A percentile compares a stretch with the other conserved stretches of the same genome.
These are phyloP conservation scores for Penicillium coffeae DNA, from an alignment of 495 filamentous ascomycete genomes.

Conservation along the genomic window DNA sequence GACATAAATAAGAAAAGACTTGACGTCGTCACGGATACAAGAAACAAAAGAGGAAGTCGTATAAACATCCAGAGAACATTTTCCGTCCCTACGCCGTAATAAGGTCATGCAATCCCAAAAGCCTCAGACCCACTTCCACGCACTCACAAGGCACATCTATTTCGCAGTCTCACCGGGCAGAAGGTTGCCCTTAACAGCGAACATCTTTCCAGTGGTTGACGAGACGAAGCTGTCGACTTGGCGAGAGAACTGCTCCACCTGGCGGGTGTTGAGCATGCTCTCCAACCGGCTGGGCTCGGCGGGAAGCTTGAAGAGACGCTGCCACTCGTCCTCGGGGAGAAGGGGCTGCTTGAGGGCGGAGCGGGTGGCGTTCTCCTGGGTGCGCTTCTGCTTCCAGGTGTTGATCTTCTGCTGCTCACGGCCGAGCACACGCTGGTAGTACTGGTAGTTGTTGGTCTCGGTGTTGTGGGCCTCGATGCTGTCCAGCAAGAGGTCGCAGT, in stretches of 20 bases:
- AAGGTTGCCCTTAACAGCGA: conserved; percentile 78
- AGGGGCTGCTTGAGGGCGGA: conserved; percentile 80
- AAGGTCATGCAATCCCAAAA: conserved; percentile 48
- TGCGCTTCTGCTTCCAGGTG: conserved; percentile 92
- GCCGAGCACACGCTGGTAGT: conserved; percentile 92
- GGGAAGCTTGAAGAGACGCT: conserved; percentile 93
- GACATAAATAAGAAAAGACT: conserved; percentile 16
- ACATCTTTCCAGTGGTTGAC: conserved; percentile 92
- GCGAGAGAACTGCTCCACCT: conserved; percentile 97
- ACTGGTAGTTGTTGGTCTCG: conserved; percentile 98
- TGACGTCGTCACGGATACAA: conserved; percentile 31
- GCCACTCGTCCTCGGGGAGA: conserved; percentile 96
- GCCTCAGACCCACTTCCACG: conserved; percentile 22
- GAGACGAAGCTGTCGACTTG: conserved; percentile 97
- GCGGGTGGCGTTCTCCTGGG: conserved; percentile 85
- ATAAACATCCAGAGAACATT: conserved; percentile 48
- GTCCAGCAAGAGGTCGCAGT: conserved; percentile 90
- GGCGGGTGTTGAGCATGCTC: conserved; percentile 84
- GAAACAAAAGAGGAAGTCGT: conserved; percentile 37
- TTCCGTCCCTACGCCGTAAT: conserved; percentile 50
- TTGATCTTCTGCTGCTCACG: conserved; percentile 96
- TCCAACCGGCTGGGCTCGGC: conserved; percentile 90
- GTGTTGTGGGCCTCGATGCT: conserved; percentile 97
- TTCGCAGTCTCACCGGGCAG: conserved; percentile 47
- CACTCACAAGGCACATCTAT: conserved; percentile 33